These are phyloP conservation scores for Apiospora arundinis DNA, from an alignment of 2,329 filamentous ascomycete species.

Conservation along the genomic window DNA sequence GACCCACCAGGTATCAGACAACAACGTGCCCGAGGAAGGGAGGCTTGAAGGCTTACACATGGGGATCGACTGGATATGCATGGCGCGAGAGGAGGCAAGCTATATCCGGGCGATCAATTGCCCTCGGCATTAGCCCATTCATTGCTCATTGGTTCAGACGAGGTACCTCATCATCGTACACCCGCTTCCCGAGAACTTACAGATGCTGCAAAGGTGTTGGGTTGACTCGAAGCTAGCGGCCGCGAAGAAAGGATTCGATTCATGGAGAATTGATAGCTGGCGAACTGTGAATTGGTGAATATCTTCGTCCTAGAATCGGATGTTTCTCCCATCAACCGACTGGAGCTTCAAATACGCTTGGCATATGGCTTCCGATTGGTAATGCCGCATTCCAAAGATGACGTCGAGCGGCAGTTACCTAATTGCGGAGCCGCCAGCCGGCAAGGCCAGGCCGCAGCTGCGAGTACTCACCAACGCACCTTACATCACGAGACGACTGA, in stretches of 20 bases:
- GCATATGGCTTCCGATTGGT: not conserved
- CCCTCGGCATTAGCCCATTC: conserved; percentile 14
- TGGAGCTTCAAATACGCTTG: not conserved
- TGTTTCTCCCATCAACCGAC: conserved; percentile 3
- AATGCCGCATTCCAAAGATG: conserved; percentile 3
- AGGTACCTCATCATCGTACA: conserved; percentile 6
- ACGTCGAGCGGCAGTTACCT: conserved; percentile 1
- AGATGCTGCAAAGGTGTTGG: conserved; percentile 36
- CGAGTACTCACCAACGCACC: not conserved
- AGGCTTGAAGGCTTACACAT: conserved; percentile 73
- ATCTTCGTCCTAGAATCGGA: not conserved
- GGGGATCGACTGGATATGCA: conserved; percentile 88
- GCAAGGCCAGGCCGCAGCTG: not conserved
- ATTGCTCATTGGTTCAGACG: conserved; percentile 2
- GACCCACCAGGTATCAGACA: not conserved
- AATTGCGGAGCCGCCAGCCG: conserved; percentile 9
- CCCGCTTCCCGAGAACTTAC: conserved; percentile 35
- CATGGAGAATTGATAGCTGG: conserved; percentile 41
- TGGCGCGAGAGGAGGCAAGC: conserved; percentile 54
- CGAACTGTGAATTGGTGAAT: not conserved
- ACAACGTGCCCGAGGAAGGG: not conserved
- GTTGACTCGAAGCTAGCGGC: conserved; percentile 42
- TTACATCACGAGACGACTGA: not conserved
- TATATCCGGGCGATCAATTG: conserved; percentile 32
- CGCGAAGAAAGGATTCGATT: conserved; percentile 48